A percentile compares a stretch with the other conserved stretches of the same genome.
phyloP scores from a whole-genome alignment of 257 asterid genomes.

The Solanum pinnatisectum region DNA sequence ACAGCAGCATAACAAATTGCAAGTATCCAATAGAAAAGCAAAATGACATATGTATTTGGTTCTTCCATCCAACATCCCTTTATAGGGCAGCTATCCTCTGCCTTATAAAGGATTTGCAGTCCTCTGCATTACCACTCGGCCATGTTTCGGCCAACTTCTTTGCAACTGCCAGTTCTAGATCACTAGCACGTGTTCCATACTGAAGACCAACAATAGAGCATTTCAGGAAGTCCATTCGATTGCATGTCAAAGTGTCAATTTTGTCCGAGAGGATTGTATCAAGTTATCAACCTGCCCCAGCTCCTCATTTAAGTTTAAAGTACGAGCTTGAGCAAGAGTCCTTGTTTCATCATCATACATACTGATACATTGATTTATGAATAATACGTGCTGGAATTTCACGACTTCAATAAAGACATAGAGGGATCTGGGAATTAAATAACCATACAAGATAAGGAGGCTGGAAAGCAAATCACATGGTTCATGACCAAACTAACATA shows the following conservation, averaged over 20 bases:
- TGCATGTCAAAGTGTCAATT: constrained; percentile 89
- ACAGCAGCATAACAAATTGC: constrained; percentile 81
- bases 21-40: constrained; percentile 67
- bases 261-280: constrained; percentile 68
- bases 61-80: constrained; percentile 55
- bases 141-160: constrained; percentile 59
- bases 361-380: constrained; percentile 64
- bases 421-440: constrained; percentile 83
- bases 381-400: constrained; percentile 76
- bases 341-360: constrained; percentile 84
- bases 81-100: constrained; percentile 69
- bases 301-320: constrained; percentile 87
- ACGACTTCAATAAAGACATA: constrained; percentile 85
- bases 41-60: constrained; percentile 6
- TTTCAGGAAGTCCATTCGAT: constrained; percentile 91
- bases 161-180: constrained; percentile 83
- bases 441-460: constrained; percentile 54
- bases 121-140: constrained; percentile 18
- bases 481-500: no score
- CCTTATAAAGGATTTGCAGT: constrained; percentile 63
- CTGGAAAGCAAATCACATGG: no score
- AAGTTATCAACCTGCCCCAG: constrained; percentile 67
- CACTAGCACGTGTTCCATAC: constrained; percentile 72
- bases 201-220: constrained; percentile 82
- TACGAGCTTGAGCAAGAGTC: constrained; percentile 86